phyloP scores from a whole-genome alignment of 169 alveolate genomes.

The Eimeria necatrix region DNA sequence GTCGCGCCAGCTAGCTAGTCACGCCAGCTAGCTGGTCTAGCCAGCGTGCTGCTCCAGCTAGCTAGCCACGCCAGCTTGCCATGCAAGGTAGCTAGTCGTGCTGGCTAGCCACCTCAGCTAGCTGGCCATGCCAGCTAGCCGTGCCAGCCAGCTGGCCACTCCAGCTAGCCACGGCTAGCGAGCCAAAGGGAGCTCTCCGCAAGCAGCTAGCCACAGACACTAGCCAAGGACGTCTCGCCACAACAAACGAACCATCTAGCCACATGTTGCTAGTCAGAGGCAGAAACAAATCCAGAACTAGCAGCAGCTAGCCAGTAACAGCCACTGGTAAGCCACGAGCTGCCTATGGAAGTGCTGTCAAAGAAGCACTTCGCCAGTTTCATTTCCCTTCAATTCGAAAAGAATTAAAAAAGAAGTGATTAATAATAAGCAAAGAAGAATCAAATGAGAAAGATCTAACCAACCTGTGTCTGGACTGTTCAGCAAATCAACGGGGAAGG shows the following conservation, averaged over 20 bases:
- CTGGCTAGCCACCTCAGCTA: too few species aligned
- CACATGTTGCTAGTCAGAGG: background rate
- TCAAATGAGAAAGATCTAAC: background rate
- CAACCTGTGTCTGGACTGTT: conserved; percentile 57
- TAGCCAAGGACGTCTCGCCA: background rate
- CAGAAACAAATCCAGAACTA: background rate
- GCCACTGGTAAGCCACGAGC: background rate
- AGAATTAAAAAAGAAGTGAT: too few species aligned
- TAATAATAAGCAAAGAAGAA: background rate
- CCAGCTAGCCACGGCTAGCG: too few species aligned
- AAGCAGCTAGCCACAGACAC: background rate
- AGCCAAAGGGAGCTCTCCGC: background rate
- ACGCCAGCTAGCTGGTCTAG: too few species aligned
- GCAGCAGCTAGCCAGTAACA: background rate
- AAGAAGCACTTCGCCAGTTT: background rate
- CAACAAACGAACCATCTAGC: background rate
- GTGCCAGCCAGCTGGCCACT: too few species aligned
- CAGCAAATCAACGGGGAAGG: conserved; percentile 61
- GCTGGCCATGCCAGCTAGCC: too few species aligned
- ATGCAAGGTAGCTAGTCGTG: too few species aligned
- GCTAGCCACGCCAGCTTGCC: too few species aligned
- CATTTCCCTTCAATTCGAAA: too few species aligned
- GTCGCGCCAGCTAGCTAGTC: too few species aligned
- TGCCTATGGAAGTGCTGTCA: background rate
- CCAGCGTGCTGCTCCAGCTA: too few species aligned